Evolutionary conservation across 345 rosid genomes (phyloP), one percentile per base, ranked within the genome.

Genomic region (Laguncularia racemosa): DNA sequence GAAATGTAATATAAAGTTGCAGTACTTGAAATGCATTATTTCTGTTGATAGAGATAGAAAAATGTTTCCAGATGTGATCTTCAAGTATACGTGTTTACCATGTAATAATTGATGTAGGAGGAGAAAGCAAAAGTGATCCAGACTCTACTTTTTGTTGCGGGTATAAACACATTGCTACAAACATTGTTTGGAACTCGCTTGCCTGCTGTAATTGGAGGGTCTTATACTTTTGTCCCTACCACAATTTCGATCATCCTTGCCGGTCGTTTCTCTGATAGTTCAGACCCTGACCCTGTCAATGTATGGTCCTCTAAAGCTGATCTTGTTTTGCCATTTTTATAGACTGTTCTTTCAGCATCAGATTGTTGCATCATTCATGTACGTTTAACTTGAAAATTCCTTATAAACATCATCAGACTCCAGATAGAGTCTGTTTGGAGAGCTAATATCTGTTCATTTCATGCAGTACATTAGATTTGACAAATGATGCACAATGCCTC

Each of bases 91-190:
- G 9, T 38, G 28, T 20, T 57, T 13, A 48, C 48, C 18, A 58
- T 14, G 10, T 20, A 13, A 7, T 61, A 52, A 54, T 61, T 67
- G 55, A 65, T 67, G 43, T 64, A 95, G 99, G 90, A 81, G 68
- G 97, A 95, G 78, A 95, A 95, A 82, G 97, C 96, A 0, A 71
- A 82, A 68, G 95, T 95, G 66, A 88, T 95, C 68, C 99, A 95
- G 85, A 95, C 97, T 14, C 67, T 95, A 52, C 89, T 95, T 18
- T 90, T 95, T 80, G 97, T 95, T 65, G 90, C 99, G 65, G 97
- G 99, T 60, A 68, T 95, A 75, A 95, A 88, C 89, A 95, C 99
- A 3, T 77, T 95, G 67, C 84, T 72, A 54, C 99, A 90, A 53
- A 66, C 84, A 16, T 57, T 80, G 43, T 95, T 95, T 52, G 99